Conservation (phyloP, 257 asterid genomes). For the Solanum rostratum region DNA sequence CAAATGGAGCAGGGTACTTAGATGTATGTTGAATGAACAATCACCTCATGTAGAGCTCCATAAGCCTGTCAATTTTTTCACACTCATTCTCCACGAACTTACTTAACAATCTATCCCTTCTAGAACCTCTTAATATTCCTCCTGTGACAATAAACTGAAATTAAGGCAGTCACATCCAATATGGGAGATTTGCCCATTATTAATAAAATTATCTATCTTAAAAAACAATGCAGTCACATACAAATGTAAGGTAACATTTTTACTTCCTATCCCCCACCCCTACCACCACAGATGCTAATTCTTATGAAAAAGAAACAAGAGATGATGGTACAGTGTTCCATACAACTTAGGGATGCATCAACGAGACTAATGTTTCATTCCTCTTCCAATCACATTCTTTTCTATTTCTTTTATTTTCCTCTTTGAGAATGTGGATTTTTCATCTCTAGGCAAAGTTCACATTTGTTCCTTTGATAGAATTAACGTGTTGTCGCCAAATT, state of each 20-base stretch:
- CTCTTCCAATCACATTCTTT: not conserved
- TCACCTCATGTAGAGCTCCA: constrained; percentile 96
- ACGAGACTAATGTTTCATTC: not conserved
- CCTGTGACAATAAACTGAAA: constrained; percentile 25
- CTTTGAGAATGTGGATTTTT: not conserved
- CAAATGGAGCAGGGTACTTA: not conserved
- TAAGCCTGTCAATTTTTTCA: constrained; percentile 92
- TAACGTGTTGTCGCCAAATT: not conserved
- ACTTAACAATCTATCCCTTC: constrained; percentile 84
- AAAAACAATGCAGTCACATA: not conserved
- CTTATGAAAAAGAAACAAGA: not conserved
- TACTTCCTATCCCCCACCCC: not conserved
- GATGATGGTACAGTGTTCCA: not conserved
- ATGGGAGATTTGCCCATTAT: not conserved
- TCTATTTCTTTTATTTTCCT: not conserved
- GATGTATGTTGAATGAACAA: not conserved
- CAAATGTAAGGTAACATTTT: not conserved
- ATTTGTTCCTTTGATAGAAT: not conserved
- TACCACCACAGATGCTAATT: not conserved
- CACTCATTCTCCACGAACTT: constrained; percentile 95
- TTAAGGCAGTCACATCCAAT: not conserved
- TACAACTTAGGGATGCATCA: not conserved
- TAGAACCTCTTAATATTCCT: constrained; percentile 92
- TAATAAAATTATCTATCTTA: not conserved
- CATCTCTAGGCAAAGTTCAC: not conserved